Evolutionary conservation across 345 rosid genomes (phyloP).

Genomic region (Eutrema heterophyllum): DNA sequence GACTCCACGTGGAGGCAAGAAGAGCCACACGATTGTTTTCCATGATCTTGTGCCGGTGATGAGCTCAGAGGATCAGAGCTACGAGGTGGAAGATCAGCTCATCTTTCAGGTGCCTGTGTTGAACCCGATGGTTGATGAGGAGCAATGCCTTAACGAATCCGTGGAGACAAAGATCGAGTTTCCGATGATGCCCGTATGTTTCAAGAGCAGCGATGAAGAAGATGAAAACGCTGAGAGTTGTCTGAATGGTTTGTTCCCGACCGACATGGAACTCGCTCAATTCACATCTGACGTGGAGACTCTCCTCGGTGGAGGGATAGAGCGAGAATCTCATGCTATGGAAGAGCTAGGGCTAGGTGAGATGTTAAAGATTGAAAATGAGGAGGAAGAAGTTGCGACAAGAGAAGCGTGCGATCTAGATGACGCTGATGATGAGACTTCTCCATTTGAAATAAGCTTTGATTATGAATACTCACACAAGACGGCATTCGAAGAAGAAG

Average conservation of each 20-base stretch:
- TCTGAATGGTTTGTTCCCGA: constrained; percentile 53
- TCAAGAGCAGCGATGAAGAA: constrained; percentile 11
- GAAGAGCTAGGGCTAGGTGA: constrained; percentile 56
- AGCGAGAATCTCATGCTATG: constrained; percentile 53
- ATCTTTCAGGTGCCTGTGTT: constrained; percentile 72
- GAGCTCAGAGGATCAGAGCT: constrained; percentile 51
- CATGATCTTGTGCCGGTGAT: constrained; percentile 68
- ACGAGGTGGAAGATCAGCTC: constrained; percentile 66
- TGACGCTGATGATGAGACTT: constrained; percentile 36
- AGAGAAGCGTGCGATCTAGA: constrained; percentile 27
- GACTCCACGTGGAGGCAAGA: constrained; percentile 56
- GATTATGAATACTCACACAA: constrained; percentile 46
- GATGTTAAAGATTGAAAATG: constrained; percentile 47
- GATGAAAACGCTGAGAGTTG: constrained; percentile 25
- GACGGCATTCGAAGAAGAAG: constrained; percentile 29
- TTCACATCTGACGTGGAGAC: constrained; percentile 88
- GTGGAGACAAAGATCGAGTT: constrained; percentile 8
- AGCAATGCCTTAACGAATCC: constrained; percentile 34
- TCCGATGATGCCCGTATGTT: neutral
- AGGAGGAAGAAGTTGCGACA: neutral
- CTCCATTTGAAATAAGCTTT: constrained; percentile 61
- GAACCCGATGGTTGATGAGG: constrained; percentile 54
- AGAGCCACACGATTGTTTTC: constrained; percentile 8
- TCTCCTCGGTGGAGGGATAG: constrained; percentile 71
- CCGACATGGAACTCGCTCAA: constrained; percentile 80